Conservation (phyloP, 208 protist species). For the Vickermania spadyakhi region DNA sequence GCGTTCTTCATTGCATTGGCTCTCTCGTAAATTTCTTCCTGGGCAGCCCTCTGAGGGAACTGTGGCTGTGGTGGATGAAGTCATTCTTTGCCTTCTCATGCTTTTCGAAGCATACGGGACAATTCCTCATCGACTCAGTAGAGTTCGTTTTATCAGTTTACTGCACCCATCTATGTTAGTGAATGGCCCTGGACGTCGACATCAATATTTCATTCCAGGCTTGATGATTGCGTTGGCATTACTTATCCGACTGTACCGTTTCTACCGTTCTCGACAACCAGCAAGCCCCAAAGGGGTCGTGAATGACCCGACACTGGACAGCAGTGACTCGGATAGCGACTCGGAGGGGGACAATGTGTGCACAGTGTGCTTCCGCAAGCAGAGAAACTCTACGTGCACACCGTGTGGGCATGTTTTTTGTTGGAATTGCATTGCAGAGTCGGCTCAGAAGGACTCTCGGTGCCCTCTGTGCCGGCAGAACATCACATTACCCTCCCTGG, state of each 20-base stretch:
- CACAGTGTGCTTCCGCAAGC: conserved; percentile 76
- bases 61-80: conserved; percentile 30
- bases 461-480: conserved; percentile 84
- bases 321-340: conserved; percentile 22
- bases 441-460: conserved; percentile 59
- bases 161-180: conserved; percentile 40
- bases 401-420: conserved; percentile 84
- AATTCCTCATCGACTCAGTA: conserved; percentile 48
- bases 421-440: conserved; percentile 81
- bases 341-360: conserved; percentile 59
- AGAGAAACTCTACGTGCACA: conserved; percentile 67
- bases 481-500: conserved; percentile 63
- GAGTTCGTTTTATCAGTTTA: conserved; percentile 65
- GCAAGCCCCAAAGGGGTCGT: conserved; percentile 3
- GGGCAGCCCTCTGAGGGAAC: conserved; percentile 53
- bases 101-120: conserved; percentile 79
- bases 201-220: conserved; percentile 56
- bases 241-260: conserved; percentile 57
- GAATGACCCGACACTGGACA: conserved; percentile 4
- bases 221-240: conserved; percentile 67
- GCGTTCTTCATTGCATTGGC: conserved; percentile 35
- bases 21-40: conserved; percentile 47
- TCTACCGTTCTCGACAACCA: conserved; percentile 17
- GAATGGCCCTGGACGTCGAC: conserved; percentile 41
- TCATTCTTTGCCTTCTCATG: conserved; percentile 44